Conservation (phyloP, 805 yeast genomes). For the Debaryomyces prosopidis region DNA sequence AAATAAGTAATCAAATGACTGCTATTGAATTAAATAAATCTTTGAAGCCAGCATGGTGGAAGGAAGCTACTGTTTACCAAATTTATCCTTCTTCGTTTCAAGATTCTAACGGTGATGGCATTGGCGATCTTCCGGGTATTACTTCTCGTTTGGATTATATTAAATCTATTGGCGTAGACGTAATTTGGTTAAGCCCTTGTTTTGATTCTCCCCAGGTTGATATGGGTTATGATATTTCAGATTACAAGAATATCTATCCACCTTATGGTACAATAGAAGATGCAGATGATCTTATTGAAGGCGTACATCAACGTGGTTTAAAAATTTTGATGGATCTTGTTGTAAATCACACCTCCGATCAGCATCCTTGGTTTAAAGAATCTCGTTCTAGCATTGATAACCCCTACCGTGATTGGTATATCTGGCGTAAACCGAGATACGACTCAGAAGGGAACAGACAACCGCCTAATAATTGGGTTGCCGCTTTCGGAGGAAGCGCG, state of each 20-base stretch:
- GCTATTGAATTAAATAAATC: neutral
- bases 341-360: conserved; percentile 19
- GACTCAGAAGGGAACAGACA: conserved; percentile 19
- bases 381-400: conserved; percentile 17
- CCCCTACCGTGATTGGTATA: conserved; percentile 23
- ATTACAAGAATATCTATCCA: conserved; percentile 21
- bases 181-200: conserved; percentile 20
- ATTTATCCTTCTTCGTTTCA: conserved; percentile 24
- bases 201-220: conserved; percentile 23
- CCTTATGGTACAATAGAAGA: conserved; percentile 20
- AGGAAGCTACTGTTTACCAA: neutral
- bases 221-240: conserved; percentile 22
- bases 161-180: conserved; percentile 19
- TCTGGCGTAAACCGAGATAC: conserved; percentile 18
- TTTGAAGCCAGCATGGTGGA: neutral
- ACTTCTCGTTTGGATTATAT: conserved; percentile 21
- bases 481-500: conserved; percentile 20
- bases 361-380: conserved; percentile 21
- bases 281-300: conserved; percentile 18
- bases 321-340: conserved; percentile 22
- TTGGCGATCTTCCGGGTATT: conserved; percentile 21
- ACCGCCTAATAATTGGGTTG: conserved; percentile 22
- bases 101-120: conserved; percentile 22
- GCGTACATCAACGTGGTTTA: conserved; percentile 20
- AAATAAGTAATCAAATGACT: too few species aligned